Conservation (phyloP, 1,284 basidiomycete species). For the Rhizopogon parksii region DNA sequence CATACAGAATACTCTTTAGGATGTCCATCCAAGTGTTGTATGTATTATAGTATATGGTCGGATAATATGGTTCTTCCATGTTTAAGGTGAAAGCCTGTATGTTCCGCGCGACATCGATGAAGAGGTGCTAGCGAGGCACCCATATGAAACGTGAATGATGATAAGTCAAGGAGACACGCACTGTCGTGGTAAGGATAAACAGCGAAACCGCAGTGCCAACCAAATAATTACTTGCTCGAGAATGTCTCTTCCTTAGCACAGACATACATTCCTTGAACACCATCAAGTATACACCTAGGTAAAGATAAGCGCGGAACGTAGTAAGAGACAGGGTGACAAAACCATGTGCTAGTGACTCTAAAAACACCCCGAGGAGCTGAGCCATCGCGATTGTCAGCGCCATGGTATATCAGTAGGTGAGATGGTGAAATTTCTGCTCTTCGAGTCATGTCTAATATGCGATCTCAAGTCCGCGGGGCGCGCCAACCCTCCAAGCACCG, state of each 20-base stretch:
- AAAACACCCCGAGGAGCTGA: conserved; percentile 12
- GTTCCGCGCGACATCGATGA: conserved; percentile 9
- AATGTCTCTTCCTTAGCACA: conserved; percentile 7
- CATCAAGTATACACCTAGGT: conserved; percentile 13
- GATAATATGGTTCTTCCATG: conserved; percentile 9
- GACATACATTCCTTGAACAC: conserved; percentile 12
- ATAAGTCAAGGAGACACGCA: conserved; percentile 2
- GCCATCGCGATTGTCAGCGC: conserved; percentile 9
- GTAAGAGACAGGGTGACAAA: neutral
- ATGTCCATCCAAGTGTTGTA: conserved; percentile 9
- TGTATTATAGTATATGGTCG: conserved; percentile 7
- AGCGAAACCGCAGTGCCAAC: conserved; percentile 15
- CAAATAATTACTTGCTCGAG: conserved; percentile 12
- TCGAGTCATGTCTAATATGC: neutral
- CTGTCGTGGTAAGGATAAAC: conserved; percentile 13
- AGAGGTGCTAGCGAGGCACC: conserved; percentile 11
- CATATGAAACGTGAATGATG: neutral
- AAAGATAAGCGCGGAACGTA: neutral
- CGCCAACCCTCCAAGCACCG: too few relatives aligned
- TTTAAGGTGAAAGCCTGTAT: conserved; percentile 14
- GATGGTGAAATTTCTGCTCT: neutral
- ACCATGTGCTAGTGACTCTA: conserved; percentile 16
- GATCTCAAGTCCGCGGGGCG: neutral
- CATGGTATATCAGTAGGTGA: conserved; percentile 2
- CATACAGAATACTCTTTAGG: conserved; percentile 11